Conservation (phyloP, 108 stramenopile species). For the Cylindrotheca fusiformis region DNA sequence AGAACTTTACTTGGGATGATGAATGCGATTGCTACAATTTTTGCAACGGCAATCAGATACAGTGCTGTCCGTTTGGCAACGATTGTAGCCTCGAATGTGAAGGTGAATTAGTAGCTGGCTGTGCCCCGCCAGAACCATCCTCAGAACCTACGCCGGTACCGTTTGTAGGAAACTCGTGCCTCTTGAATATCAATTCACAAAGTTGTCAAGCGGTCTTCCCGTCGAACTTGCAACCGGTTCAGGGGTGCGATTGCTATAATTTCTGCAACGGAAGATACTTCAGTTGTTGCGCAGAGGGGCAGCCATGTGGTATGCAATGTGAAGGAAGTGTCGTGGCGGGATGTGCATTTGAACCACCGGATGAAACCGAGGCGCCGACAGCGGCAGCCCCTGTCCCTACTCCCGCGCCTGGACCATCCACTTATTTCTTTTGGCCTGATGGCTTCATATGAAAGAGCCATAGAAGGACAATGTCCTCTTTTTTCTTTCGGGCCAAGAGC, state of each 20-base stretch:
- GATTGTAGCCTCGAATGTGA: background rate
- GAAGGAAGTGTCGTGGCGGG: background rate
- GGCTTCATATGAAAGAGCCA: background rate
- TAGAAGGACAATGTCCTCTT: too few species aligned
- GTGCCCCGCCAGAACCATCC: background rate
- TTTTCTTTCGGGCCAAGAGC: too few species aligned
- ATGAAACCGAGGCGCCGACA: background rate
- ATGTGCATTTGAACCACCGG: background rate
- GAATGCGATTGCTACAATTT: background rate
- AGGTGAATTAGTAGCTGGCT: background rate
- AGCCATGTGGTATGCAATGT: background rate
- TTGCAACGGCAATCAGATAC: background rate
- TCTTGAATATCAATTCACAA: background rate
- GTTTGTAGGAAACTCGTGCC: background rate
- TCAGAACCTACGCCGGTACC: background rate
- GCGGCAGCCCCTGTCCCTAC: background rate
- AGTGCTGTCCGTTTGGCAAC: background rate
- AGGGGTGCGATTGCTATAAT: background rate
- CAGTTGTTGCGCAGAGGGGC: background rate
- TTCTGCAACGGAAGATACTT: background rate
- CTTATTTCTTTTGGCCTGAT: background rate
- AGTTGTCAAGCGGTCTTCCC: background rate
- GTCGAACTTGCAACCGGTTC: background rate
- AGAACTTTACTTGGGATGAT: background rate
- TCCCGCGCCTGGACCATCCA: background rate